Percentiles rank a stretch among this genome's conserved stretches.
Conservation (phyloP, 140 eudicot genomes). For the Eryngium alpinum region DNA sequence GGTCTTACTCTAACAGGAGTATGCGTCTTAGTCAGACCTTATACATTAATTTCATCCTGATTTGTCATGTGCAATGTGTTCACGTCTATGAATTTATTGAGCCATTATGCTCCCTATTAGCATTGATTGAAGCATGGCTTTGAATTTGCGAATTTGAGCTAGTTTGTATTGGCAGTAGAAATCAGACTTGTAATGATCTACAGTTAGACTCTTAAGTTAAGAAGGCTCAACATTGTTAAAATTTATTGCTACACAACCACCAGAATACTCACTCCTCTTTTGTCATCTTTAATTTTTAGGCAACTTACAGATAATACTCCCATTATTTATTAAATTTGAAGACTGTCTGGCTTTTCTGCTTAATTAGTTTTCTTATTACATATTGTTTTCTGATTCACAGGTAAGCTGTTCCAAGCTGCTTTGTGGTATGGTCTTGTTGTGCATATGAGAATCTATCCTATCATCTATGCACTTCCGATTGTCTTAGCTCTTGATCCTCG, state of each 20-base stretch:
- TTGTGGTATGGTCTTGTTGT: slow-evolving; percentile 96
- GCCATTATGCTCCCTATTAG: neutral
- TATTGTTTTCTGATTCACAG: slow-evolving; percentile 24
- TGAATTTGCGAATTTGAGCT: neutral
- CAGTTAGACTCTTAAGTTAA: neutral
- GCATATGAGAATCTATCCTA: slow-evolving; percentile 94
- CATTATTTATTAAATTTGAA: neutral
- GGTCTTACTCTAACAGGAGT: neutral
- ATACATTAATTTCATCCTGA: neutral
- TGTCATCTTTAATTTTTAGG: neutral
- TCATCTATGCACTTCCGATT: slow-evolving; percentile 79
- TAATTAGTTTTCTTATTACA: neutral
- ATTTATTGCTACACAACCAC: neutral
- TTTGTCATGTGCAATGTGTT: neutral
- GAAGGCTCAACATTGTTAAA: neutral
- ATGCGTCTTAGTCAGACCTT: neutral
- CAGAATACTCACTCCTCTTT: neutral
- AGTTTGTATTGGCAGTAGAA: too few relatives aligned
- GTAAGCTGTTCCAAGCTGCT: slow-evolving; percentile 70
- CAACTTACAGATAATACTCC: neutral
- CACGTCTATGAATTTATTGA: neutral
- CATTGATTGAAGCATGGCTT: neutral
- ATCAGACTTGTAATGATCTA: too few relatives aligned
- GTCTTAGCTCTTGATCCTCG: slow-evolving; percentile 58
- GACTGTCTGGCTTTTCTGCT: neutral